These are phyloP conservation scores for Salvia splendens DNA, from an alignment of 257 asterid genomes.

Conservation along the genomic window DNA sequence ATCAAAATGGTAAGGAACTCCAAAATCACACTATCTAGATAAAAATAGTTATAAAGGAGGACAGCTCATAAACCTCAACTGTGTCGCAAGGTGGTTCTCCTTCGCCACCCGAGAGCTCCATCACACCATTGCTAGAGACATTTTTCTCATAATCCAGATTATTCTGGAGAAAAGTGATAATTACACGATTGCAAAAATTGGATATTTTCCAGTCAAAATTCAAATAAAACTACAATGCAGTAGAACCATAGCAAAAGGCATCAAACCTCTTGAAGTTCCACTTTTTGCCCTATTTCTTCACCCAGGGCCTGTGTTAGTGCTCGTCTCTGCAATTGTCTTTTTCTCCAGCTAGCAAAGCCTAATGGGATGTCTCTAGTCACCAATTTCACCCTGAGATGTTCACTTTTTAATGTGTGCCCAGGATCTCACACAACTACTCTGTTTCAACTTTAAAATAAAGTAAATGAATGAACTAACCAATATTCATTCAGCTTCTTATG, in stretches of 20 bases:
- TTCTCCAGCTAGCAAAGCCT: conserved; percentile 59
- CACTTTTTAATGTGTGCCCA: conserved; percentile 15
- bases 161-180: not conserved
- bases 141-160: conserved; percentile 40
- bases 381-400: conserved; percentile 67
- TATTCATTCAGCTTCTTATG: conserved; percentile 67
- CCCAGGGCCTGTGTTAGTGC: conserved; percentile 48
- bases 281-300: conserved; percentile 60
- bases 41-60: conserved; percentile 12
- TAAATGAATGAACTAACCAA: conserved; percentile 61
- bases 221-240: conserved; percentile 22
- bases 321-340: conserved; percentile 48
- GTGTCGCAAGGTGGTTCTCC: conserved; percentile 43
- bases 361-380: conserved; percentile 64
- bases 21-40: conserved; percentile 24
- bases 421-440: conserved; percentile 29
- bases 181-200: too few relatives aligned
- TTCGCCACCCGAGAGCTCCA: conserved; percentile 44
- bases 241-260: conserved; percentile 22
- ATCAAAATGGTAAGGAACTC: conserved; percentile 15
- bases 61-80: conserved; percentile 46
- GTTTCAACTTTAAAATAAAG: conserved; percentile 26
- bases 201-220: not conserved
- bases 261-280: conserved; percentile 55
- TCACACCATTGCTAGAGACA: conserved; percentile 35